Percentiles rank a stretch among this genome's conserved stretches.
phyloP scores from a whole-genome alignment of 768 basidiomycete species.

The Jaapia argillacea region DNA sequence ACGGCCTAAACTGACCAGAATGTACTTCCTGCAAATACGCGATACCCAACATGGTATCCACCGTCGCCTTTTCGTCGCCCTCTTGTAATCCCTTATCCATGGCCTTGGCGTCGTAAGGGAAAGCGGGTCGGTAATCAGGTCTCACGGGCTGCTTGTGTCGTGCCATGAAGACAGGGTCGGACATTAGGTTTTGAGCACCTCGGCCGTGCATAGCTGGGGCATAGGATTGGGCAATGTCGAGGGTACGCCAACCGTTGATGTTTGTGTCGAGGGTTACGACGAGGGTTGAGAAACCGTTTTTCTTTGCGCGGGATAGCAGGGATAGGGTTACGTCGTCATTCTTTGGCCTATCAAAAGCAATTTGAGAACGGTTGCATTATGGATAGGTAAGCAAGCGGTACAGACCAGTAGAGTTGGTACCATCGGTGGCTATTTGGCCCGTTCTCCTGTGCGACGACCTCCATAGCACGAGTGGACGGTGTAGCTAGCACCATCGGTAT shows the following conservation, averaged over 20 bases:
- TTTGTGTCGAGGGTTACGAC: slow-evolving; percentile 74
- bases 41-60: slow-evolving; percentile 35
- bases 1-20: slow-evolving; percentile 51
- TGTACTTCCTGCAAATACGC: slow-evolving; percentile 57
- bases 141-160: slow-evolving; percentile 33
- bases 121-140: slow-evolving; percentile 28
- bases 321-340: slow-evolving; percentile 52
- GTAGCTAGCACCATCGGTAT: slow-evolving; percentile 72
- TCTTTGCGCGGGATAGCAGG: slow-evolving; percentile 55
- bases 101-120: slow-evolving; percentile 49
- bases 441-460: slow-evolving; percentile 64
- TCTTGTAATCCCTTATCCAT: slow-evolving; percentile 28
- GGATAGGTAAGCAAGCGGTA: neutral
- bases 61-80: slow-evolving; percentile 37
- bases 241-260: slow-evolving; percentile 65
- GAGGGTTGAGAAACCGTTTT: slow-evolving; percentile 55
- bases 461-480: slow-evolving; percentile 60
- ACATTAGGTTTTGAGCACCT: slow-evolving; percentile 57
- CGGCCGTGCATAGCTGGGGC: slow-evolving; percentile 59
- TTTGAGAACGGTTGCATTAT: neutral
- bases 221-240: slow-evolving; percentile 56
- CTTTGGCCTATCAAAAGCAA: slow-evolving; percentile 43
- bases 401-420: slow-evolving; percentile 77
- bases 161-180: slow-evolving; percentile 75
- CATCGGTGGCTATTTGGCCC: slow-evolving; percentile 59